Conservation (phyloP, 129 eudicot genomes). For the Flaveria linearis region DNA sequence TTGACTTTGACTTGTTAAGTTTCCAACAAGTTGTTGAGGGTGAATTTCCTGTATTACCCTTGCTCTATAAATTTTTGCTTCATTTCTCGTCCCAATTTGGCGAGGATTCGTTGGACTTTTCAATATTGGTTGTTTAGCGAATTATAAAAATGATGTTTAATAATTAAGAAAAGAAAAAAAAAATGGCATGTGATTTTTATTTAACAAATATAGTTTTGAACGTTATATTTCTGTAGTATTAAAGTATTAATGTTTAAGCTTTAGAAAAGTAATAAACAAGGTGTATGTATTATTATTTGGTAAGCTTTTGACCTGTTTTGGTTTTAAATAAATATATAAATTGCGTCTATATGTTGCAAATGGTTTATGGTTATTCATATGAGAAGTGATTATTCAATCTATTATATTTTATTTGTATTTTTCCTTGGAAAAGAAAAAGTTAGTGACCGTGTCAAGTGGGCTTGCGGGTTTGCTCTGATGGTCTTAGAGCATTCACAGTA, state of each 20-base stretch:
- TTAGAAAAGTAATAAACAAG: background rate
- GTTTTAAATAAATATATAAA: background rate
- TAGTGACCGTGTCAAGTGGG: constrained; percentile 1
- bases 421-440: too few species aligned
- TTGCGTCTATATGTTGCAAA: background rate
- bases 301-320: background rate
- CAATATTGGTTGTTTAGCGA: background rate
- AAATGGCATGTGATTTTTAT: background rate
- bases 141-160: background rate
- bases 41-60: constrained; percentile 14
- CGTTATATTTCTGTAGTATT: background rate
- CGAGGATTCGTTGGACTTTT: background rate
- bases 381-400: too few species aligned
- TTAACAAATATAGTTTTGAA: background rate
- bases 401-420: too few species aligned
- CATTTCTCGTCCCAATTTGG: background rate
- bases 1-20: constrained; percentile 35
- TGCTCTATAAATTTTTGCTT: background rate
- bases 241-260: background rate
- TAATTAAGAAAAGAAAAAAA: background rate
- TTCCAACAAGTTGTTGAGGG: background rate
- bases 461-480: background rate
- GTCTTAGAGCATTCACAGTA: too few species aligned
- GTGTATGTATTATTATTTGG: background rate
- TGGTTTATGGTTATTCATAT: background rate